Evolutionary conservation across 805 yeast genomes (phyloP), one percentile per base, ranked within the genome.

Genomic region (Henningerozyma blattae): DNA sequence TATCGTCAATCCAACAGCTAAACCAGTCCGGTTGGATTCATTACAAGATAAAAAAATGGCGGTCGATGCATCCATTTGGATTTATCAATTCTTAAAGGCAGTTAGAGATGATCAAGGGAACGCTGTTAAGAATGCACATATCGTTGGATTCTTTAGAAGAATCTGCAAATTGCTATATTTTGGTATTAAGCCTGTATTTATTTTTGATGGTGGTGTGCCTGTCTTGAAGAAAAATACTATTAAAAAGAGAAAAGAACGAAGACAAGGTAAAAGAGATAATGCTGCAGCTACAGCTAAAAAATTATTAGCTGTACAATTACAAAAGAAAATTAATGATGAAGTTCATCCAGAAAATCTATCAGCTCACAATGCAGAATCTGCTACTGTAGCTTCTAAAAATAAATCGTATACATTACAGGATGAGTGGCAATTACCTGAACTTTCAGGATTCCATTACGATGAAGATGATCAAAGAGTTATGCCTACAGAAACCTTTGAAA

Each of bases 61-160:
- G 0, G 89, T 91, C 6, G 99, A 91, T 64, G 99, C 98, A 1
- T 89, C 97, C 2, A 91, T 91, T 42, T 91, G 99, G 99, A 81
- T 91, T 35, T 91, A 91, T 52, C 99, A 91, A 55, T 91, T 91
- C 50, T 63, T 91, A 42, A 91, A 89, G 54, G 97, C 97, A 1
- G 93, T 91, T 16, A 68, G 97, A 44, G 94, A 86, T 52, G 60
- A 72, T 27, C 79, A 80, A 20, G 98, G 97, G 6, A 72, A 79
- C 38, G 71, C 83, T 1, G 54, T 87, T 39, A 67, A 70, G 20
- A 81, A 76, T 40, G 78, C 95, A 0, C 98, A 91, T 54, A 73
- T 91, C 15, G 82, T 86, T n/a, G 99, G 99, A 7, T 91, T 91
- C 48, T 89, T 89, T 55, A 62, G 97, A 41, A 67, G 99, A 35